These are phyloP conservation scores for Monosporascus cannonballus DNA, from an alignment of 2,329 filamentous ascomycete species.

Conservation along the genomic window DNA sequence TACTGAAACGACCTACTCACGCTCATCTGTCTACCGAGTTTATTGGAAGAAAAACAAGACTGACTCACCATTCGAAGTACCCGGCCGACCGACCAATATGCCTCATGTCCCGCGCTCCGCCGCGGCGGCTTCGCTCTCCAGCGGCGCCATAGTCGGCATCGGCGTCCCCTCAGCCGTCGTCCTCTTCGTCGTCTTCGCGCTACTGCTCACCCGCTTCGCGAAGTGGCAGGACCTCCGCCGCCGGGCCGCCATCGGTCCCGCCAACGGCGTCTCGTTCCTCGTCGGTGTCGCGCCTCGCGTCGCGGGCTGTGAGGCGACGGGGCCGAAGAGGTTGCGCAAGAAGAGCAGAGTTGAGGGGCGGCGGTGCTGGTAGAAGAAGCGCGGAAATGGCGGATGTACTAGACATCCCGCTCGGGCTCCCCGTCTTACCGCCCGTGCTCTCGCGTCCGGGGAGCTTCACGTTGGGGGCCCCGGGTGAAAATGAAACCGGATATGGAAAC, in stretches of 20 bases:
- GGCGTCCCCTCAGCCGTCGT: slow-evolving; percentile 41
- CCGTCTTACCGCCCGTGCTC: slow-evolving; percentile 17
- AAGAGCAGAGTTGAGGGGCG: slow-evolving; percentile 8
- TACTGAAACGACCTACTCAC: too few species aligned
- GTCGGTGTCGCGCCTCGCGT: background rate
- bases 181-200: slow-evolving; percentile 36
- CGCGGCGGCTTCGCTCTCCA: slow-evolving; percentile 13
- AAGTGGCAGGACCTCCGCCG: slow-evolving; percentile 21
- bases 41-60: too few species aligned
- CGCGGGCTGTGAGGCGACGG: background rate
- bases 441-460: slow-evolving; percentile 13
- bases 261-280: background rate
- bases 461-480: background rate
- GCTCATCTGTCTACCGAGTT: too few species aligned
- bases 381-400: background rate
- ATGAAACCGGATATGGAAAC: slow-evolving; percentile 1
- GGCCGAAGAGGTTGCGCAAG: slow-evolving; percentile 18
- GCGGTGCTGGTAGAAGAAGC: slow-evolving; percentile 1
- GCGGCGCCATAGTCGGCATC: slow-evolving; percentile 36
- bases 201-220: slow-evolving; percentile 36
- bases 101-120: background rate
- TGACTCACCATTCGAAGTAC: background rate
- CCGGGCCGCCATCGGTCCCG: background rate
- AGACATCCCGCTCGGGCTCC: slow-evolving; percentile 8
- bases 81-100: background rate